Conservation (phyloP, 139 green algal genomes). For the Nannochloris sp. region DNA sequence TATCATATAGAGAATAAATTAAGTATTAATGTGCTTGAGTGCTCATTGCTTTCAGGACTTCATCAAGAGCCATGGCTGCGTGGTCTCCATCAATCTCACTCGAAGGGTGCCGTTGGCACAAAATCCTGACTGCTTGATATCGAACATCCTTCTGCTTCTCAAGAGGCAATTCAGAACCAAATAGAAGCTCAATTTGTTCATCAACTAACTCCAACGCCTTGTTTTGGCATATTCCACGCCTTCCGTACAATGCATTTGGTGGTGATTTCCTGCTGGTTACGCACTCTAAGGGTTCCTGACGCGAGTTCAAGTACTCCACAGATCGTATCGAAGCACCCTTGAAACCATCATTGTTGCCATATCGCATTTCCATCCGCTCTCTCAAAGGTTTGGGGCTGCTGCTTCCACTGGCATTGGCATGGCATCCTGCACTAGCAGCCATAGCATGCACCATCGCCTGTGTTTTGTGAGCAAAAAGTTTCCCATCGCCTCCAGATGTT, state of each 20-base stretch:
- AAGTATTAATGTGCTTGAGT: neutral
- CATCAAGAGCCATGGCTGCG: no score
- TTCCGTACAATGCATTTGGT: no score
- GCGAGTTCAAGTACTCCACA: neutral
- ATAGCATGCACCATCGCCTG: neutral
- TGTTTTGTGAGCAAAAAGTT: conserved; percentile 1
- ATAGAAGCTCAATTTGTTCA: no score
- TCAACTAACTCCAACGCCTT: no score
- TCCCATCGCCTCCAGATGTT: neutral
- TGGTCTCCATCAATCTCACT: no score
- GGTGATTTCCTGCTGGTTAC: no score
- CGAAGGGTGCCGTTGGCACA: no score
- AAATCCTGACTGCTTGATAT: no score
- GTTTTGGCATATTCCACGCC: no score
- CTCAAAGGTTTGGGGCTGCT: neutral
- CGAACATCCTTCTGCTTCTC: no score
- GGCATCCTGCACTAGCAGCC: neutral
- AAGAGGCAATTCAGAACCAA: no score
- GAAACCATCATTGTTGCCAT: neutral
- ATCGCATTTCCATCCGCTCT: neutral
- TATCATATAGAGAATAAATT: conserved; percentile 4
- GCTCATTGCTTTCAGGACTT: neutral
- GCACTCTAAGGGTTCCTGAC: neutral
- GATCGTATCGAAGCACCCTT: neutral
- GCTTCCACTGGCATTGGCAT: neutral